These are phyloP conservation scores for Bocquillonia castaneifolia DNA, from an alignment of 441 rosid species.

Conservation along the genomic window DNA sequence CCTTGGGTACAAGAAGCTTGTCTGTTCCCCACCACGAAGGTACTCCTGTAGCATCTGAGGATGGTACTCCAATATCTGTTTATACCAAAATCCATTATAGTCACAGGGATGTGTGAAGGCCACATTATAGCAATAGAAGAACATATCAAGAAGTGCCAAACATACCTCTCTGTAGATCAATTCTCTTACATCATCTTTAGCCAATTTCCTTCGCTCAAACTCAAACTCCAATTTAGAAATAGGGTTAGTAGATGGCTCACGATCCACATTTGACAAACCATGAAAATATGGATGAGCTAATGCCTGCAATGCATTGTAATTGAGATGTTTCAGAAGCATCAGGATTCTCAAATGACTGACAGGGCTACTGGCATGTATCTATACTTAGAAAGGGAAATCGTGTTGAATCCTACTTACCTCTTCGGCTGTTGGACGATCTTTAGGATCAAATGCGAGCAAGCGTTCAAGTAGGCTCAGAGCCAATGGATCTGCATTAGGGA, in stretches of 20 bases:
- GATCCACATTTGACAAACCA: constrained; percentile 79
- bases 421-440: constrained; percentile 93
- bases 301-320: constrained; percentile 49
- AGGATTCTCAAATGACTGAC: constrained; percentile 2
- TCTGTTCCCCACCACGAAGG: constrained; percentile 90
- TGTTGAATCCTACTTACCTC: constrained; percentile 40
- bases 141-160: constrained; percentile 15
- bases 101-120: constrained; percentile 9
- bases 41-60: constrained; percentile 97
- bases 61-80: constrained; percentile 93
- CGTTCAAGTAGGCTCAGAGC: constrained; percentile 75
- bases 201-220: constrained; percentile 87
- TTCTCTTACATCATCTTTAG: constrained; percentile 96
- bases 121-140: constrained; percentile 13
- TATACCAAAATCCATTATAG: constrained; percentile 20
- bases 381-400: not conserved
- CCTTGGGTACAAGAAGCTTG: constrained; percentile 99
- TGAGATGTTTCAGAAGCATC: constrained; percentile 8
- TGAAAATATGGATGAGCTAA: constrained; percentile 82
- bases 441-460: constrained; percentile 95
- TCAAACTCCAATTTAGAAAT: constrained; percentile 96
- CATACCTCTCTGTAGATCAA: constrained; percentile 91
- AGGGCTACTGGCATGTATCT: not conserved
- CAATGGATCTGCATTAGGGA: constrained; percentile 77
- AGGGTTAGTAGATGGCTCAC: constrained; percentile 85